Percentiles rank a stretch among this genome's conserved stretches.
Conservation (phyloP, 2,329 filamentous ascomycete genomes). For the Torrubiella hemipterigena region DNA sequence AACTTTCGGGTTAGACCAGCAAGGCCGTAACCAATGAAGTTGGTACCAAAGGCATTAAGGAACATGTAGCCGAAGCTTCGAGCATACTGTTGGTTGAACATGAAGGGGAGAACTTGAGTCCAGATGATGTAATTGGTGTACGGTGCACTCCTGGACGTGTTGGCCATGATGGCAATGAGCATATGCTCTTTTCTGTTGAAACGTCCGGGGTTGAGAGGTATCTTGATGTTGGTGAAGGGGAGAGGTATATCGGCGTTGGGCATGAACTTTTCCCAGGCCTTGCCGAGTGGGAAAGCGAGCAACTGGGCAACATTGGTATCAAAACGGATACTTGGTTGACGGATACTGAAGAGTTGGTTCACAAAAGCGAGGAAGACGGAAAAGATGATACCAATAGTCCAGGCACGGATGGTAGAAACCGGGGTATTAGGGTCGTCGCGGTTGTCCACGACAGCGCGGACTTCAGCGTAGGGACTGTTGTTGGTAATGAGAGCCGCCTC, state of each 20-base stretch:
- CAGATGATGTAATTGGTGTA: constrained; percentile 32
- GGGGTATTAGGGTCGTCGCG: constrained; percentile 22
- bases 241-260: constrained; percentile 13
- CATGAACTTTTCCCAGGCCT: constrained; percentile 20
- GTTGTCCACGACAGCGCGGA: constrained; percentile 27
- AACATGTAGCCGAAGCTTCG: constrained; percentile 30
- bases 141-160: constrained; percentile 28
- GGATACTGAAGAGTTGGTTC: constrained; percentile 26
- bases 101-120: constrained; percentile 28
- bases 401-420: constrained; percentile 23
- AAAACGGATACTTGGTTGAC: constrained; percentile 23
- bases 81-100: constrained; percentile 30
- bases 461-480: constrained; percentile 21
- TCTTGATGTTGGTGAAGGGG: constrained; percentile 18
- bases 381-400: constrained; percentile 21
- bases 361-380: constrained; percentile 17
- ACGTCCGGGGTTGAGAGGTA: constrained; percentile 30
- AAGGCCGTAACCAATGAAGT: constrained; percentile 36
- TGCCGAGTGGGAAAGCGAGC: constrained; percentile 22
- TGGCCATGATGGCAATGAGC: constrained; percentile 39
- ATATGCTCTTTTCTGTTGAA: constrained; percentile 41
- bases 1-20: constrained; percentile 30
- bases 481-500: constrained; percentile 19
- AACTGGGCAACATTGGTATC: constrained; percentile 23
- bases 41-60: constrained; percentile 30